Evolutionary conservation across 2,329 filamentous ascomycete genomes (phyloP), one percentile per base, ranked within the genome.

Genomic region (Mycosphaerella sp.): DNA sequence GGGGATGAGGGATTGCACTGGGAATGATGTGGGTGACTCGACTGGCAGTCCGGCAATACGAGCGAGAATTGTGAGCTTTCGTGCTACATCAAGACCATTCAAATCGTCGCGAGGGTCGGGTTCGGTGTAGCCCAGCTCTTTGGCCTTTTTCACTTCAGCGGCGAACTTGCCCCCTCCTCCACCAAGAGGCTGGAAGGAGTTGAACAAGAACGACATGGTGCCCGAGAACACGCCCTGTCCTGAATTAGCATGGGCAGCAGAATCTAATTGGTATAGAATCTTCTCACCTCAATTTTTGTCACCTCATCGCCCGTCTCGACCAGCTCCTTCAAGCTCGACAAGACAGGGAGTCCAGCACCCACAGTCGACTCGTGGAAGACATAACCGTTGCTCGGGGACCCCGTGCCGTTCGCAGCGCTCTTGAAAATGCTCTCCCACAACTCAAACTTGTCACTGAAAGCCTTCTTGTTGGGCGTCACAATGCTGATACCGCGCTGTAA

Each of bases 391-490:
- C 62, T 66, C 14, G 68, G 62, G n/a, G 61, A 58, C 9, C 72
- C 70, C 34, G 74, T 71, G 42, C 86, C 86, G 1, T 80, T 77
- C 45, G 80, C 78, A 1, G 90, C 85, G 1, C 88, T 80, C 2
- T 77, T 74, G 72, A 95, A 95, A 68, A 98, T 96, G 59, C 87
- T 82, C 66, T 88, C 81, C 91, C 92, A 98, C 53, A 95, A 77
- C 63, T 83, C 78, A 66, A 88, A 84, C 44, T 82, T 83, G 54
- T 87, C 84, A 0, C 89, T 95, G 74, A 98, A 98, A 11, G 87
- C 92, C 75, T 98, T 98, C 78, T 98, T 98, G 79, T 97, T 98
- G 42, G 93, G 91, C 0, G 93, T 98, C 29, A 97, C 89, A 64
- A 98, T 83, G 72, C 84, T 92, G 71, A 98, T 85, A 10, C 91